These are phyloP conservation scores for Linnemannia zychae DNA, from an alignment of 192 early-diverging fungal species.

Conservation along the genomic window DNA sequence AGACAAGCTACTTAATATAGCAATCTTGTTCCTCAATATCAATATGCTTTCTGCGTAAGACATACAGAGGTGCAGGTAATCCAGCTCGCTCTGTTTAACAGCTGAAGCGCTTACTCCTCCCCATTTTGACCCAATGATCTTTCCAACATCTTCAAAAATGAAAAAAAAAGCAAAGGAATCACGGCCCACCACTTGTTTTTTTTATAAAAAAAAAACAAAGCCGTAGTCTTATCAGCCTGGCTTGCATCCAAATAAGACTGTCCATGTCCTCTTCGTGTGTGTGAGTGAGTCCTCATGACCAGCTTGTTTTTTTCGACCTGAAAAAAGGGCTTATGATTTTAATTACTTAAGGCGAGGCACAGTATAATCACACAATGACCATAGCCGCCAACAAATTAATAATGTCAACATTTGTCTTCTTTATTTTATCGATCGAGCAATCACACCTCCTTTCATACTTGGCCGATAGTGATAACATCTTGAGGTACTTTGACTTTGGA, in stretches of 20 bases:
- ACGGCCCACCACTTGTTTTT: too few relatives aligned
- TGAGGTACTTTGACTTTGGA: background rate
- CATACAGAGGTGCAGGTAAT: too few relatives aligned
- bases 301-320: background rate
- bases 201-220: background rate
- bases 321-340: background rate
- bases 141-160: too few relatives aligned
- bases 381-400: background rate
- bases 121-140: background rate
- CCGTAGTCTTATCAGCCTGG: background rate
- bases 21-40: too few relatives aligned
- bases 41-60: too few relatives aligned
- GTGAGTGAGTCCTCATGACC: background rate
- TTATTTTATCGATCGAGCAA: background rate
- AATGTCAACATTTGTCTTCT: background rate
- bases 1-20: too few relatives aligned
- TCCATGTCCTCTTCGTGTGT: background rate
- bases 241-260: background rate
- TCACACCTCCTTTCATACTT: background rate
- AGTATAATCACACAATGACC: background rate
- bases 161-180: background rate
- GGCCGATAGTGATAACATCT: background rate
- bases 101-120: too few relatives aligned
- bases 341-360: background rate
- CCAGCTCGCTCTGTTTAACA: too few relatives aligned